Evolutionary conservation across 768 basidiomycete species (phyloP), one percentile per base, ranked within the genome.

Genomic region (Trametes cingulata): DNA sequence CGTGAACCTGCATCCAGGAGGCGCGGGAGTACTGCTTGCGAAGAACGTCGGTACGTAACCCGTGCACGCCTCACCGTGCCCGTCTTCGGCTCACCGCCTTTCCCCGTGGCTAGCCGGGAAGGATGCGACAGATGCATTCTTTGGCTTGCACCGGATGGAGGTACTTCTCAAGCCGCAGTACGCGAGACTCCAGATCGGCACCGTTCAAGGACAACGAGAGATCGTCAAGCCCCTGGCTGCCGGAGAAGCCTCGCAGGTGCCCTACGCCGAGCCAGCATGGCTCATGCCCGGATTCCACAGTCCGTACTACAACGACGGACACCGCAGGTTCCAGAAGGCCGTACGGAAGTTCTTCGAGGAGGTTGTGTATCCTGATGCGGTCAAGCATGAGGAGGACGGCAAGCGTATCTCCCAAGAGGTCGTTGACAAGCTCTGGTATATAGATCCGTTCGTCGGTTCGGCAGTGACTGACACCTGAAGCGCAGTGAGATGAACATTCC

Each of bases 231-330:
- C 82, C 22, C 79, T 79, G 5, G 76, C 74, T 0, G 77, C 84
- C 0, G 92, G 89, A 35, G 82, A 82, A n/a, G 69, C 88, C 39
- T 92, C 90, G 8, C 75, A 78, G 60, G 85, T 95, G 0, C 93
- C 93, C 0, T 95, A 94, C 67, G 91, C 85, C 1, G 93, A 96
- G 67, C 87, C 94, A 7, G 85, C 88, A 0, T 95, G 91, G 91
- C 81, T 94, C 39, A 77, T 75, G 37, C 68, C 76, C 2, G 88
- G 86, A 0, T 92, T 82, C 77, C 77, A 81, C 62, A 86, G 80
- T 60, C 89, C 93, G 0, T 96, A 93, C 72, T 93, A 89, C 74
- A 85, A 79, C 22, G 87, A 86, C 3, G 81, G 81, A 20, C 93
- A 95, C 67, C 75, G 85, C 42, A 77, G 74, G 43, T 93, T 95